Evolutionary conservation across 805 yeast species (phyloP), one percentile per base, ranked within the genome.

Genomic region (Candida xyloterini): DNA sequence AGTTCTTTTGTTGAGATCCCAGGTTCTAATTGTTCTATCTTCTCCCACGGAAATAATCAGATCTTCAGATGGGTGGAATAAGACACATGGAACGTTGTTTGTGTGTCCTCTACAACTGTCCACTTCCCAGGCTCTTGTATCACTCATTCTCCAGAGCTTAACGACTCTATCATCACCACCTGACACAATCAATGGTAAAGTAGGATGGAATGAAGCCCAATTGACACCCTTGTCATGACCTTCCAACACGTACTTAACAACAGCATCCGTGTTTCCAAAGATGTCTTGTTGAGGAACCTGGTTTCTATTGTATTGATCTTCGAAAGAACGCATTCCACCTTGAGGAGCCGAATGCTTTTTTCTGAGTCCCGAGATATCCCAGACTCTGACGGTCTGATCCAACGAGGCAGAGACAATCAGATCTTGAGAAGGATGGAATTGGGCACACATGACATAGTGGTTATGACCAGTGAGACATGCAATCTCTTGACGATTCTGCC

Each of bases 171-270:
- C 99, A 62, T 93, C 99, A 63, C 95, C 95, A 55, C 91, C 95
- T 13, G 96, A 87, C 14, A 90, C 95, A 59, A 93, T 89, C 52
- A 93, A 73, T 10, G 98, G 98, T 60, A 89, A 73, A 16, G 91
- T 88, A 32, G 99, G 99, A 62, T 93, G 99, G 79, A 95, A 95
- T 10, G 95, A 73, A 15, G 97, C 98, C 95, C 95, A 93, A 62
- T 93, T 91, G 56, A 93, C 99, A 60, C 98, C 98, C 62, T 96
- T 83, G 57, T 93, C 96, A 62, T 93, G 99, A 36, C 99, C 99
- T 63, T 95, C 98, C 45, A 93, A 73, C 14, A 93, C 95, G 60
- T 85, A 93, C 66, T 95, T 93, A 43, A 91, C 97, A 44, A 88
- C 81, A 28, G 96, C 96, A 61, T 89, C 96, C 15, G 87, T 84